Percentiles rank a stretch among this genome's conserved stretches.
These are phyloP conservation scores for Hyphopichia pseudoburtonii DNA, from an alignment of 1,139 yeast genomes.

Conservation along the genomic window DNA sequence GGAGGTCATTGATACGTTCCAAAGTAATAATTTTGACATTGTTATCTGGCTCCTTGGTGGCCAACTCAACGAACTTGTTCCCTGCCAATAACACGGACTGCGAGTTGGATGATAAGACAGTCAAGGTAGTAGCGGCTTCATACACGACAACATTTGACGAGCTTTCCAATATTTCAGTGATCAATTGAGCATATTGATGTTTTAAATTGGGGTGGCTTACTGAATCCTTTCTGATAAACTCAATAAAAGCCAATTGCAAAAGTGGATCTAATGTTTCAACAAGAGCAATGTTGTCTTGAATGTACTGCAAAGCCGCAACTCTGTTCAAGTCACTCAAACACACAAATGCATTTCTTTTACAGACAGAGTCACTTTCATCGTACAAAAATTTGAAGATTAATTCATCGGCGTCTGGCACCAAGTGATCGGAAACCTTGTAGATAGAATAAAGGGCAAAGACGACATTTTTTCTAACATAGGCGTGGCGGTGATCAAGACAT, in stretches of 20 bases:
- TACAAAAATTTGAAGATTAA: slow-evolving; percentile 70
- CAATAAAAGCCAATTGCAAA: slow-evolving; percentile 86
- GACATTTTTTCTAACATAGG: slow-evolving; percentile 97
- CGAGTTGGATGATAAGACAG: slow-evolving; percentile 69
- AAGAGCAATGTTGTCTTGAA: slow-evolving; percentile 66
- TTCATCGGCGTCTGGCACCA: slow-evolving; percentile 94
- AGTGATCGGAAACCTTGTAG: slow-evolving; percentile 76
- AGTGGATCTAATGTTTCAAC: slow-evolving; percentile 78
- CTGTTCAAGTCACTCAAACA: slow-evolving; percentile 82
- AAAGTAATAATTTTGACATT: slow-evolving; percentile 90
- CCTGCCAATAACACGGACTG: slow-evolving; percentile 74
- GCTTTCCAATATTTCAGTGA: slow-evolving; percentile 72
- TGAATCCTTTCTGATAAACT: slow-evolving; percentile 86
- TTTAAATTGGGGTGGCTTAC: slow-evolving; percentile 60
- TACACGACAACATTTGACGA: slow-evolving; percentile 76
- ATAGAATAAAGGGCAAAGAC: slow-evolving; percentile 87
- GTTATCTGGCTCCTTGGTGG: slow-evolving; percentile 89
- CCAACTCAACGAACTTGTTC: slow-evolving; percentile 80
- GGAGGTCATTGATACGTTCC: slow-evolving; percentile 79
- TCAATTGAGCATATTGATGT: slow-evolving; percentile 68
- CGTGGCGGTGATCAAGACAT: slow-evolving; percentile 94
- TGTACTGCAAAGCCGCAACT: slow-evolving; percentile 77
- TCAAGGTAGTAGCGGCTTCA: slow-evolving; percentile 88
- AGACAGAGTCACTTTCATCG: slow-evolving; percentile 88
- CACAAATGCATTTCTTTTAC: slow-evolving; percentile 94